Percentiles rank a stretch among this genome's conserved stretches.
Evolutionary conservation across 2,329 filamentous ascomycete species (phyloP).

Genomic region (Tolypocladium ovalisporum): DNA sequence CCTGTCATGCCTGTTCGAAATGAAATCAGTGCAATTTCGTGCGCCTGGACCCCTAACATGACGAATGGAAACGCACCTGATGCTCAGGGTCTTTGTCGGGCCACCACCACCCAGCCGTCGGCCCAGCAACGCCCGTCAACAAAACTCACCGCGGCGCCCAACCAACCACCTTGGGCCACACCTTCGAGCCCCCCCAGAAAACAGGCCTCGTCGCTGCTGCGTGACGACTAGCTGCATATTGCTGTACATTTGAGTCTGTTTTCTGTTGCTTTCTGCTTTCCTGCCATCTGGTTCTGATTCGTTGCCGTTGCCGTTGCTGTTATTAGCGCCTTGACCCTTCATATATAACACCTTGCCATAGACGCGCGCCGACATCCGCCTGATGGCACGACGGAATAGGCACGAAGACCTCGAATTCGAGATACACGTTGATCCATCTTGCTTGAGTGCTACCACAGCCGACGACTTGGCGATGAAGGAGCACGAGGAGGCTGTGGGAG

Average conservation of each 20-base stretch:
- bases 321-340: background rate
- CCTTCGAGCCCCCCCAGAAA: background rate
- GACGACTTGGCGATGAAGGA: conserved; percentile 4
- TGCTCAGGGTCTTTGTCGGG: background rate
- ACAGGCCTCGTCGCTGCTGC: background rate
- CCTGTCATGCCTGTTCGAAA: background rate
- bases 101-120: conserved; percentile 8
- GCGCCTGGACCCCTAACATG: background rate
- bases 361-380: background rate
- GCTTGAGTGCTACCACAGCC: conserved; percentile 19
- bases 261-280: background rate
- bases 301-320: background rate
- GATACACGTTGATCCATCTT: conserved; percentile 37
- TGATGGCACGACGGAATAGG: conserved; percentile 15
- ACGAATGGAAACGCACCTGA: background rate
- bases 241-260: background rate
- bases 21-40: background rate
- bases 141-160: conserved; percentile 8
- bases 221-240: background rate
- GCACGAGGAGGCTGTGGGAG: conserved; percentile 1
- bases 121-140: conserved; percentile 25
- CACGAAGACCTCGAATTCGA: conserved; percentile 30
- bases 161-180: background rate
- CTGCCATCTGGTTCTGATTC: background rate
- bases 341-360: background rate